Evolutionary conservation across 176 grass and related monocot genomes (phyloP), one percentile per base, ranked within the genome.

Genomic region (Oryza meridionalis): DNA sequence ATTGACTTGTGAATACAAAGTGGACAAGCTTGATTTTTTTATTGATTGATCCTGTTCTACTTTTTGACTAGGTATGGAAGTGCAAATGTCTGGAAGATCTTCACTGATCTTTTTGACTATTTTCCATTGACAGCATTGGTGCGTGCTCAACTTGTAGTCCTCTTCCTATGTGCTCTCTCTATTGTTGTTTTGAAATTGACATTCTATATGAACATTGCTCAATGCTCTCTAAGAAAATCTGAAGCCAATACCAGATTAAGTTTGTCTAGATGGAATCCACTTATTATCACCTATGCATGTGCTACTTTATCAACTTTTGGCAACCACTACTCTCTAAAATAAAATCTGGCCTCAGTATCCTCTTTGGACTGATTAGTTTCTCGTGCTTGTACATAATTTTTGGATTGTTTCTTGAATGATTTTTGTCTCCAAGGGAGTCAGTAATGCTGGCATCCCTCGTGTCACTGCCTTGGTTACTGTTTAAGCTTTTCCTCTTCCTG

Each of bases 31-130:
- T 22, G 16, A 22, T 75, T 40, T 0, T 21, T 75, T 81, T 61
- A 61, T 61, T 75, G 31, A 44, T 73, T 80, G 58, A 80, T 63
- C 27, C 42, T 67, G 11, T 67, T 67, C 3, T 74, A 22, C 55
- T 69, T 58, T 69, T 80, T 55, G 3, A 9, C 35, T 76, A 97
- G 94, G 86, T 97, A 97, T 90, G 94, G 94, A 42, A 97, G 78
- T 67, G 94, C 94, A 68, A 97, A 93, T 83, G 94, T 93, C 25
- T 97, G 94, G 94, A 93, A 91, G 79, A 93, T 77, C 65, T 97
- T 93, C 73, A 97, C 94, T 0, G 94, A 93, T 83, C 84, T 97
- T 73, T 97, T 97, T 74, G 94, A 97, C 73, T 97, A 93, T 83
- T 90, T 97, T 75, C 91, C 94, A 1, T 49, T 97, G 69, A 93